Evolutionary conservation across 2,329 filamentous ascomycete species (phyloP), one percentile per base, ranked within the genome.

Genomic region (Ophiostoma ulmi): DNA sequence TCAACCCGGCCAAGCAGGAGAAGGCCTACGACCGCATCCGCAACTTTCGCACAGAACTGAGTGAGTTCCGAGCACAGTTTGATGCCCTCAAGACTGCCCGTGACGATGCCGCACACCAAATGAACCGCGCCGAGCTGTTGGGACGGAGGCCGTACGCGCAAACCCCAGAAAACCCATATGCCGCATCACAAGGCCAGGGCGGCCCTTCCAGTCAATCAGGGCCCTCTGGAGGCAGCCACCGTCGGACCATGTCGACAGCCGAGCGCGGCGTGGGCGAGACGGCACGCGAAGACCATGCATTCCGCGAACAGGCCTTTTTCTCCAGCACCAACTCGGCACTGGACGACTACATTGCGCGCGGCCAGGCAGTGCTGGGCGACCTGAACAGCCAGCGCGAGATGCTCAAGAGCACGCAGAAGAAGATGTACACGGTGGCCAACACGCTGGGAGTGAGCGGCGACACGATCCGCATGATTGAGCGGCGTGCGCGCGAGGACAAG

Each of bases 391-490:
- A 99, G 83, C 87, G 92, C 70, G 94, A 98, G 78, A 94, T 97
- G 83, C 84, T 99, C 74, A 99, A 99, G 83, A 92, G 90, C 69
- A 98, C 95, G 31, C 95, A 99, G 81, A 90, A 90, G 79, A 88
- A 89, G 78, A 83, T 99, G 68, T 98, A 98, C 78, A 94, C 88
- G 75, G 93, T 97, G 26, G 95, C 92, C 7, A 98, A 97, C 78
- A 98, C 95, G 31, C 81, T 99, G 67, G 95, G 95, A 0, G 87
- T 99, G 72, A 96, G 91, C 77, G 94, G 94, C 26, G 94, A 98
- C 78, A 99, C 95, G 1, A 99, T 99, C 74, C 89, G 95, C 66
- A 98, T 95, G 93, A 91, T 99, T 61, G 94, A 98, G 81, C 83
- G 95, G 75, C 85, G 95, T 73, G 93, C 95, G 68, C 91, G 89